Evolutionary conservation across 2,329 filamentous ascomycete species (phyloP).

Genomic region (Fusarium xylarioides): DNA sequence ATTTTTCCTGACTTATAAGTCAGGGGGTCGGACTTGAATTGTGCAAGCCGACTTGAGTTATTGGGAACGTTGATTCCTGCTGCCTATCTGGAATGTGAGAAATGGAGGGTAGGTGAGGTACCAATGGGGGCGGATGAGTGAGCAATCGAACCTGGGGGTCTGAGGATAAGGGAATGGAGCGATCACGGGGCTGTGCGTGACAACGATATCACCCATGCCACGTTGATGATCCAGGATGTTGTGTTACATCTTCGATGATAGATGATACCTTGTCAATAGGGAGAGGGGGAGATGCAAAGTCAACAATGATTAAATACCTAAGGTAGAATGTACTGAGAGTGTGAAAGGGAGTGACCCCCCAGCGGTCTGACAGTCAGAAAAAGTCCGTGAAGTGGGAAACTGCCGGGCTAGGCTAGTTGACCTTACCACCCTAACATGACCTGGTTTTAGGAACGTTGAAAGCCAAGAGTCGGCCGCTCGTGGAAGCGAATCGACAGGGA

Average conservation of each 20-base stretch:
- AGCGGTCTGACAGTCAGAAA: slow-evolving; percentile 8
- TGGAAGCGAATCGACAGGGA: slow-evolving; percentile 7
- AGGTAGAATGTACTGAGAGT: neutral
- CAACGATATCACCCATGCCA: slow-evolving; percentile 22
- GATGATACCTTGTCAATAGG: slow-evolving; percentile 11
- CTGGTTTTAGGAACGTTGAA: neutral
- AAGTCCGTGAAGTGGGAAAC: slow-evolving; percentile 14
- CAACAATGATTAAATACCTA: slow-evolving; percentile 7
- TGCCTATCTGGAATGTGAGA: slow-evolving; percentile 9
- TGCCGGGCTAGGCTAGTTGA: slow-evolving; percentile 7
- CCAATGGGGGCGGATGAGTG: slow-evolving; percentile 24
- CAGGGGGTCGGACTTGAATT: no score
- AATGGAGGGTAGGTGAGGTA: slow-evolving; percentile 11
- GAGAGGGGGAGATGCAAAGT: slow-evolving; percentile 7
- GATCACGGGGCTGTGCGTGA: slow-evolving; percentile 32
- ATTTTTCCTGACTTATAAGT: no score
- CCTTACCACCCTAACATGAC: neutral
- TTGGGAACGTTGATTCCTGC: no score
- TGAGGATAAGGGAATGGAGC: slow-evolving; percentile 5
- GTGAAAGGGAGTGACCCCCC: neutral
- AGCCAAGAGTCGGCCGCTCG: slow-evolving; percentile 28
- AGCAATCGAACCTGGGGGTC: slow-evolving; percentile 17
- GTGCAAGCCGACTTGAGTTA: no score
- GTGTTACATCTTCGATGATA: slow-evolving; percentile 24
- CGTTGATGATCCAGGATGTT: slow-evolving; percentile 6